These are phyloP conservation scores for Coniella lustricola DNA, from an alignment of 2,329 filamentous ascomycete species.

Conservation along the genomic window DNA sequence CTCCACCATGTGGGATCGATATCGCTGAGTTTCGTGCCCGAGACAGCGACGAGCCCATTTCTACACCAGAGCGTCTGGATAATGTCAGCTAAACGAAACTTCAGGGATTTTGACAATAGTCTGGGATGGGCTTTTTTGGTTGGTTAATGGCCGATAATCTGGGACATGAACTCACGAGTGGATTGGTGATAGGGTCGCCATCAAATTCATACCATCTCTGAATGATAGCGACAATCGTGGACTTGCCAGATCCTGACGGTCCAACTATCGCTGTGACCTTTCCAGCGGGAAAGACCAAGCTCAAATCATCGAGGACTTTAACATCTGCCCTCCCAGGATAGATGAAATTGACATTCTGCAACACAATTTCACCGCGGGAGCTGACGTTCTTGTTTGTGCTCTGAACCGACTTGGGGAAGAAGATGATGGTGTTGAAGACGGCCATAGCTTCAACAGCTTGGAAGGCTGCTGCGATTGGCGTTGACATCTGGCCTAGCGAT, in stretches of 20 bases:
- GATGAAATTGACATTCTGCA: constrained; percentile 59
- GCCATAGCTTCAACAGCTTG: constrained; percentile 49
- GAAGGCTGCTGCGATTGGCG: constrained; percentile 46
- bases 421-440: constrained; percentile 47
- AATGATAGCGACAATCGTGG: constrained; percentile 64
- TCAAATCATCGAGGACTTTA: constrained; percentile 44
- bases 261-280: constrained; percentile 72
- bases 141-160: too few relatives aligned
- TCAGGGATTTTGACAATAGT: too few relatives aligned
- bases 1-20: constrained; percentile 57
- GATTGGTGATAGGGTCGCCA: constrained; percentile 6
- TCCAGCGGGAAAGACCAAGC: constrained; percentile 52
- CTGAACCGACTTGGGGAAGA: constrained; percentile 30
- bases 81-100: too few relatives aligned
- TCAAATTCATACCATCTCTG: constrained; percentile 57
- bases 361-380: constrained; percentile 43
- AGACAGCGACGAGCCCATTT: constrained; percentile 4
- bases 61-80: neutral
- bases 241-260: constrained; percentile 77
- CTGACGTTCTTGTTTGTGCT: constrained; percentile 33
- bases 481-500: constrained; percentile 48
- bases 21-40: constrained; percentile 20
- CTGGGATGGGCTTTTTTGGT: accelerated
- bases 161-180: constrained; percentile 5
- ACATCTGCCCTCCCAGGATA: constrained; percentile 47